phyloP scores from a whole-genome alignment of 345 rosid genomes.

The Brassica rapa region DNA sequence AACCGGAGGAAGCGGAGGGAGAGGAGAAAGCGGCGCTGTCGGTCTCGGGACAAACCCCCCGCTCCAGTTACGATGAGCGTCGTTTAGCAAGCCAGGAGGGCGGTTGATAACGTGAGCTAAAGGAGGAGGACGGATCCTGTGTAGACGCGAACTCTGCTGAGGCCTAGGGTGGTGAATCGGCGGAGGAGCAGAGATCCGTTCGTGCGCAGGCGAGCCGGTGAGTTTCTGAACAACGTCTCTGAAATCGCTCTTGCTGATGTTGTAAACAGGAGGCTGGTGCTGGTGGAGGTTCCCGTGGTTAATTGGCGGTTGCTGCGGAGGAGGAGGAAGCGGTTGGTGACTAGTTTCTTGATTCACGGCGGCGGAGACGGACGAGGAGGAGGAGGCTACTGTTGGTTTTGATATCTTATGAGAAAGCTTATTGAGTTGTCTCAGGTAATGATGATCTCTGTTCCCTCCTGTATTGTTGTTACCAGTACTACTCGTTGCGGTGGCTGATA shows the following conservation, averaged over 20 bases:
- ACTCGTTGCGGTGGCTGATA: constrained; percentile 22
- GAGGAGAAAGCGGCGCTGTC: constrained; percentile 60
- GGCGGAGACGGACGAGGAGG: neutral
- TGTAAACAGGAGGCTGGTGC: constrained; percentile 87
- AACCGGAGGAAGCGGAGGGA: constrained; percentile 65
- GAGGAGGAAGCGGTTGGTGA: constrained; percentile 22
- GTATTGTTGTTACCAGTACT: constrained; percentile 24
- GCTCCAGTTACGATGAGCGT: constrained; percentile 26
- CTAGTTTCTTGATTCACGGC: constrained; percentile 50
- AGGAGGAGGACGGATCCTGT: constrained; percentile 95
- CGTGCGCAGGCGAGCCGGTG: constrained; percentile 90
- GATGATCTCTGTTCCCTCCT: constrained; percentile 41
- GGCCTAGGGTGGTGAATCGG: constrained; percentile 62
- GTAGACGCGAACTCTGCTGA: constrained; percentile 74
- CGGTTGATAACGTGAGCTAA: constrained; percentile 67
- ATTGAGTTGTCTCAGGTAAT: constrained; percentile 66
- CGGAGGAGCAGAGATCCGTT: constrained; percentile 71
- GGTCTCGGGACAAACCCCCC: constrained; percentile 43
- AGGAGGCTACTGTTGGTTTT: constrained; percentile 44
- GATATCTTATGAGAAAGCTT: constrained; percentile 87
- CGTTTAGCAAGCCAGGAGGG: constrained; percentile 58
- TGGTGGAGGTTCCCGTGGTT: constrained; percentile 48
- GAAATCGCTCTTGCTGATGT: constrained; percentile 90
- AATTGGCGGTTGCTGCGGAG: constrained; percentile 9
- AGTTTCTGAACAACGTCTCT: constrained; percentile 92